These are phyloP conservation scores for Alternaria infectoria DNA, from an alignment of 2,329 filamentous ascomycete species.

Conservation along the genomic window DNA sequence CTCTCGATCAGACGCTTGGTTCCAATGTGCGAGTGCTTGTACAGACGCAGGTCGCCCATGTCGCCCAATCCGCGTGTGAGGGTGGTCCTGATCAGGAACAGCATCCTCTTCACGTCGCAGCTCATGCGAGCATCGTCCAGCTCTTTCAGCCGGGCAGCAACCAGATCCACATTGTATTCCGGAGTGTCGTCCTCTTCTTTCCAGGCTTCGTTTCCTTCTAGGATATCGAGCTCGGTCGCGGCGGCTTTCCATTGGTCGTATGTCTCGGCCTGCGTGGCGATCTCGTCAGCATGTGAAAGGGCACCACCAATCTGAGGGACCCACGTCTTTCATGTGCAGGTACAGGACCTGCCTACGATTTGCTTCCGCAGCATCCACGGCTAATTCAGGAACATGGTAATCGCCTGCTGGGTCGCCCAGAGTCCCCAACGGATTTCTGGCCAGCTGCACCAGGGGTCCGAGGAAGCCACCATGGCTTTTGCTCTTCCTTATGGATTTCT, in stretches of 20 bases:
- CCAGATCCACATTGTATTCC: constrained; percentile 74
- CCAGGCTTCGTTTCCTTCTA: constrained; percentile 84
- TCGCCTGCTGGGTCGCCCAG: constrained; percentile 17
- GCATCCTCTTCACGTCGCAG: constrained; percentile 76
- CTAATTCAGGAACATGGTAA: constrained; percentile 22
- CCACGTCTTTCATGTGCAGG: constrained; percentile 69
- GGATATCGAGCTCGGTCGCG: constrained; percentile 75
- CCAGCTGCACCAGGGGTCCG: constrained; percentile 44
- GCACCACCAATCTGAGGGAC: constrained; percentile 38
- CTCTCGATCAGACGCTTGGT: constrained; percentile 87
- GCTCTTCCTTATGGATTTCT: constrained; percentile 25
- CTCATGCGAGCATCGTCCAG: constrained; percentile 75
- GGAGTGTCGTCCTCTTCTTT: constrained; percentile 71
- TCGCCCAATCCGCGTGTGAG: constrained; percentile 81
- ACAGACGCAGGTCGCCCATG: constrained; percentile 83
- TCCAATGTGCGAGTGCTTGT: constrained; percentile 82
- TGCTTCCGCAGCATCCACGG: constrained; percentile 10
- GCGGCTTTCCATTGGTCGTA: constrained; percentile 76
- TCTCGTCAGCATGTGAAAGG: constrained; percentile 37
- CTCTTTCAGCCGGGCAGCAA: constrained; percentile 72
- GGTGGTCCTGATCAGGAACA: constrained; percentile 79
- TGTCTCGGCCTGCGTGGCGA: constrained; percentile 64
- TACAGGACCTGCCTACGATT: constrained; percentile 65
- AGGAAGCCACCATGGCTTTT: constrained; percentile 43
- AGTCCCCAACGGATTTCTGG: constrained; percentile 42